phyloP scores from a whole-genome alignment of 768 basidiomycete genomes.

The Gymnopilus dilepis region DNA sequence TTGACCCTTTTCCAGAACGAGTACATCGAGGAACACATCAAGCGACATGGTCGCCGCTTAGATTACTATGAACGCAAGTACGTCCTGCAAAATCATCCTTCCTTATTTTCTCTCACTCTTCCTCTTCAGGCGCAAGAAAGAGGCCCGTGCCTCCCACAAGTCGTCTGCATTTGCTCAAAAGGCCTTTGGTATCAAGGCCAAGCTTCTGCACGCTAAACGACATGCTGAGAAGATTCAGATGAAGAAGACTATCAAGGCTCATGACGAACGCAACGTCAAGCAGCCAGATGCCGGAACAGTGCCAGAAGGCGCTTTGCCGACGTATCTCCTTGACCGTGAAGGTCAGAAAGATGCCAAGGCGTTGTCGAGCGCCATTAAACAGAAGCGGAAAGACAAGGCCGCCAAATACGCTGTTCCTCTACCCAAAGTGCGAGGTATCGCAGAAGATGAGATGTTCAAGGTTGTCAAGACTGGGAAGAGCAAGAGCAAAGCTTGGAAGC shows the following conservation, averaged over 20 bases:
- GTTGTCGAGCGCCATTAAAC: slow-evolving; percentile 94
- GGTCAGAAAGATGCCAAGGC: slow-evolving; percentile 99
- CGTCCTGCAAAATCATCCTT: slow-evolving; percentile 33
- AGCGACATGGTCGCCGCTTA: slow-evolving; percentile 93
- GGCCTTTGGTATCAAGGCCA: slow-evolving; percentile 95
- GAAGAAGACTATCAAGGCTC: slow-evolving; percentile 99
- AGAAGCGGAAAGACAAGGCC: slow-evolving; percentile 98
- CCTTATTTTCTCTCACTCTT: neutral
- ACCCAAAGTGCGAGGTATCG: slow-evolving; percentile 96
- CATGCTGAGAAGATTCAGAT: slow-evolving; percentile 98
- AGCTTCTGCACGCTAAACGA: slow-evolving; percentile 95
- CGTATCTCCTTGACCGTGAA: slow-evolving; percentile 96
- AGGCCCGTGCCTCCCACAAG: slow-evolving; percentile 77
- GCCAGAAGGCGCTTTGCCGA: slow-evolving; percentile 91
- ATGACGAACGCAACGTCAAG: slow-evolving; percentile 98
- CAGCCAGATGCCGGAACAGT: slow-evolving; percentile 83
- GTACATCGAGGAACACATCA: slow-evolving; percentile 99
- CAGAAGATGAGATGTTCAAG: slow-evolving; percentile 99
- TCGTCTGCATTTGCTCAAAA: slow-evolving; percentile 89
- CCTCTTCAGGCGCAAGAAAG: slow-evolving; percentile 71
- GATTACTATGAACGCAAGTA: slow-evolving; percentile 97
- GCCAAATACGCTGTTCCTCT: slow-evolving; percentile 97
- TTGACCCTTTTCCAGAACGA: slow-evolving; percentile 71
- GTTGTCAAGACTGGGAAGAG: slow-evolving; percentile 97
- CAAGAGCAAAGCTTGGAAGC: slow-evolving; percentile 97